Base-by-base conservation (phyloP, 371 early-diverging fungal species). In the Mortierella sp. region DNA sequence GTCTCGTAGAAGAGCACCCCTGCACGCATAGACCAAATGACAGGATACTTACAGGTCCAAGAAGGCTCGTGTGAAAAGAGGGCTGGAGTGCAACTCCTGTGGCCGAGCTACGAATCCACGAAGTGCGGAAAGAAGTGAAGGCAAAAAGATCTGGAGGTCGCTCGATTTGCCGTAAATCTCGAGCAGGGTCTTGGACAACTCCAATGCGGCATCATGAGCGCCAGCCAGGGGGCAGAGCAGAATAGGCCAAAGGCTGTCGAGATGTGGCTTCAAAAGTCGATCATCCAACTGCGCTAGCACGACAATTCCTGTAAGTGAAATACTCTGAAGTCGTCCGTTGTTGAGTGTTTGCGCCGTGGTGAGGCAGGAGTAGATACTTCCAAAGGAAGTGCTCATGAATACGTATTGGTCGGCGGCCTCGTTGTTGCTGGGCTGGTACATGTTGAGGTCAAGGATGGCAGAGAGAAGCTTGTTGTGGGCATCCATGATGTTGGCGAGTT, bases 131-230 rank as follows among this genome's bases (percentile, higher is more conserved):
- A 91, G 85, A 0, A 91, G 73, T 11, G 91, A 91, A 6, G 80
- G 76, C 44, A 91, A 60, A 70, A 90, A 90, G 27, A 76, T 77
- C 72, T 90, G 89, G n/a, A 93, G 77, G 55, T 93, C 91, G 72
- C 93, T 86, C 6, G 93, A 89, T 24, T 89, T 91, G 43, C 92
- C 80, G 44, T 90, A 91, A 18, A 90, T 90, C 60, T 91, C 91
- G 41, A 92, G 70, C 29, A 91, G 72, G 0, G 78, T 82, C 49
- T 89, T 81, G 14, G 86, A 75, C 24, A 90, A 51, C 41, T 88
- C 79, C 12, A 82, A 70, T n/a, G 82, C 82, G 2, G 87, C 79
- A 35, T 72, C 80, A 7, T 60, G 32, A 11, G 87, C 82, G n/a
- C 48, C 75, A 6, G 24, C 24, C 24, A 82, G 60, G 3, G 87